Evolutionary conservation across 805 yeast species (phyloP).

Genomic region (Ogataea ganodermae): DNA sequence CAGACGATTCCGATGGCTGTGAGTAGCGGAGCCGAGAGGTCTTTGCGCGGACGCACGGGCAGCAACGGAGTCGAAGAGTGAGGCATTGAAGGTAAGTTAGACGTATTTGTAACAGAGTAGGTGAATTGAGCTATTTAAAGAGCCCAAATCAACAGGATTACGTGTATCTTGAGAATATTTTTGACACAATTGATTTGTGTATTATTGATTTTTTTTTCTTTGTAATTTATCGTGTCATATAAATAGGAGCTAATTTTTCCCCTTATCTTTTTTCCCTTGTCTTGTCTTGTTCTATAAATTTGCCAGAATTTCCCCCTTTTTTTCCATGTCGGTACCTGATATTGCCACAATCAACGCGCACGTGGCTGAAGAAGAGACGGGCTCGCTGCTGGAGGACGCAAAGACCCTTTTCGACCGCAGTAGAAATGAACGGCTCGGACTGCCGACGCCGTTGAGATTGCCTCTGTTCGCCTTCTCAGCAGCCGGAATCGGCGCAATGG

Average conservation of each 20-base stretch:
- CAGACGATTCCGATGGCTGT: constrained; percentile 60
- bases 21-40: constrained; percentile 34
- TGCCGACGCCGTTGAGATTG: constrained; percentile 49
- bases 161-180: neutral
- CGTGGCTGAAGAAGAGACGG: constrained; percentile 6
- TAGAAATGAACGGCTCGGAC: constrained; percentile 46
- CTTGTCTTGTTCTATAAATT: neutral
- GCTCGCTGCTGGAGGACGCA: constrained; percentile 12
- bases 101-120: too few relatives aligned
- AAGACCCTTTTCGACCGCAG: constrained; percentile 11
- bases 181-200: neutral
- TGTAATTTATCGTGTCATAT: neutral
- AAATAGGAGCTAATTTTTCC: neutral
- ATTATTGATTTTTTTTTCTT: neutral
- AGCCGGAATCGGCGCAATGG: constrained; percentile 46
- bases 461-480: constrained; percentile 42
- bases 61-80: constrained; percentile 5
- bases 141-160: neutral
- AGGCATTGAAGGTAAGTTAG: neutral
- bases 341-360: constrained; percentile 7
- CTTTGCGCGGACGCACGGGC: neutral
- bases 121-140: neutral
- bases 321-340: constrained; percentile 7
- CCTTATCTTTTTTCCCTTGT: neutral
- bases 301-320: neutral